Evolutionary conservation across 2,329 filamentous ascomycete species (phyloP).

Genomic region (Cercospora beticola): DNA sequence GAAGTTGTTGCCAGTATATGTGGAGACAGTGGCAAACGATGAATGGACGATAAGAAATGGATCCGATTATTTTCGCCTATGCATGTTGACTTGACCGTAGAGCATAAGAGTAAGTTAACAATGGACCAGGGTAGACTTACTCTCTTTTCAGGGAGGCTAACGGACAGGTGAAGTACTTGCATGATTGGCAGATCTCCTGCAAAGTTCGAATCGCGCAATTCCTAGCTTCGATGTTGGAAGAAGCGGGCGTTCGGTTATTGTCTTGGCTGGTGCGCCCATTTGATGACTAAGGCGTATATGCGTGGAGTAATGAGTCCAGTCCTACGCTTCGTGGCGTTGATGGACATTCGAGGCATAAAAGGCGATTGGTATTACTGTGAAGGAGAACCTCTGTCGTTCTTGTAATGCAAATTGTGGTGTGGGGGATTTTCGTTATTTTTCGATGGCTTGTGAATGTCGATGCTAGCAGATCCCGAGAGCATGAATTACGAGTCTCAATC

Average conservation of each 20-base stretch:
- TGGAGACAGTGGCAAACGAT: neutral
- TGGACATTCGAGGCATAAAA: neutral
- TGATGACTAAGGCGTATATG: neutral
- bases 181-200: constrained; percentile 2
- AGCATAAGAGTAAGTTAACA: neutral
- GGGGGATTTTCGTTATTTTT: neutral
- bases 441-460: neutral
- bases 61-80: neutral
- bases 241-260: constrained; percentile 1
- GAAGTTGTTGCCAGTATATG: neutral
- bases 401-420: neutral
- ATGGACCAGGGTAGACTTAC: neutral
- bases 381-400: neutral
- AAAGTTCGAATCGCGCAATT: constrained; percentile 6
- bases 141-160: neutral
- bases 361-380: neutral
- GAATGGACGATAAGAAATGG: neutral
- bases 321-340: neutral
- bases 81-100: neutral
- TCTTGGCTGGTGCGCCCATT: neutral
- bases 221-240: constrained; percentile 6
- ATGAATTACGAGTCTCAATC: neutral
- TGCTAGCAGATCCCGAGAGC: neutral
- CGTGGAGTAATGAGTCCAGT: neutral
- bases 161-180: neutral